phyloP scores from a whole-genome alignment of 345 rosid species.

The Sisymbrium altissimum region DNA sequence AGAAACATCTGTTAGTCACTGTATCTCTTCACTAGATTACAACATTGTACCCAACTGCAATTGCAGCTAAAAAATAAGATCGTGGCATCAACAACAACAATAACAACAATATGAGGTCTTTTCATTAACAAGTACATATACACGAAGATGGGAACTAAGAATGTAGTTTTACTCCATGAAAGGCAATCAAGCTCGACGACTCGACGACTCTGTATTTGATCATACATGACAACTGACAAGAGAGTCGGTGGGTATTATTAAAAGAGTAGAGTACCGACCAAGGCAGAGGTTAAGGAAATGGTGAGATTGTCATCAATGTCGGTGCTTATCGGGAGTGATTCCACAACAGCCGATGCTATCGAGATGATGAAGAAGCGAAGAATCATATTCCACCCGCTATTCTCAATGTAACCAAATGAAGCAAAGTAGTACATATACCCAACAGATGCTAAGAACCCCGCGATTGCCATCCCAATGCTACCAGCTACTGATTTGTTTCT shows the following conservation, averaged over 20 bases:
- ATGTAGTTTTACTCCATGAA: neutral
- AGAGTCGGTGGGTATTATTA: neutral
- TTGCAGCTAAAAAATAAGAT: constrained; percentile 12
- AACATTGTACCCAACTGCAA: constrained; percentile 22
- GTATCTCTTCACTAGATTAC: constrained; percentile 25
- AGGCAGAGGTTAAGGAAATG: constrained; percentile 56
- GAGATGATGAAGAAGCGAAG: constrained; percentile 62
- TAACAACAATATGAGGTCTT: neutral
- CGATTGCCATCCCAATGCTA: constrained; percentile 68
- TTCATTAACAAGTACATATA: neutral
- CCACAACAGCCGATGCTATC: constrained; percentile 67
- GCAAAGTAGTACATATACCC: constrained; percentile 72
- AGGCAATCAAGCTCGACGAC: too few species aligned
- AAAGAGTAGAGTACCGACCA: constrained; percentile 58
- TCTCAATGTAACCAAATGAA: constrained; percentile 55
- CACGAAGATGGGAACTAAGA: neutral
- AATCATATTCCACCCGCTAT: constrained; percentile 45
- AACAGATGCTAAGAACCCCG: constrained; percentile 72
- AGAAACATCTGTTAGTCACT: neutral
- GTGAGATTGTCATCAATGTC: constrained; percentile 91
- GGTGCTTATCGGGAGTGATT: constrained; percentile 82
- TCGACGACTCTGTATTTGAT: constrained; percentile 1
- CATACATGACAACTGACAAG: neutral
- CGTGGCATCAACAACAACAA: neutral
- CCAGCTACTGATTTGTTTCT: constrained; percentile 75